phyloP scores from a whole-genome alignment of 2,329 filamentous ascomycete genomes.

The Aspergillus sergii region DNA sequence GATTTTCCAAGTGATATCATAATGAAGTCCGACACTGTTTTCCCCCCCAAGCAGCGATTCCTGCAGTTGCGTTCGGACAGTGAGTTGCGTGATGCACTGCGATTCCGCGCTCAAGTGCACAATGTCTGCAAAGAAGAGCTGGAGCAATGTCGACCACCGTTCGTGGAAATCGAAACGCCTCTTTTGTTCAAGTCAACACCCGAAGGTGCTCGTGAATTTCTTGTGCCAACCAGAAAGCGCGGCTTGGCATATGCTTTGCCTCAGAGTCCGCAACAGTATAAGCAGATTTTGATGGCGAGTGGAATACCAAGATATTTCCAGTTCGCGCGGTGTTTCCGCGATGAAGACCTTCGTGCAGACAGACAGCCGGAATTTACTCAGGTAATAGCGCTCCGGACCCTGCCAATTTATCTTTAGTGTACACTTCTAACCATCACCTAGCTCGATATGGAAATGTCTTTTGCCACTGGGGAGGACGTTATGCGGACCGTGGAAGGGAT shows the following conservation, averaged over 20 bases:
- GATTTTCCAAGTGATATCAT: slow-evolving; percentile 75
- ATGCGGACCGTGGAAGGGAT: slow-evolving; percentile 60
- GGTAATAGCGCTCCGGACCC: slow-evolving; percentile 46
- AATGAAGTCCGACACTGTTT: slow-evolving; percentile 72
- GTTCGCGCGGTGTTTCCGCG: slow-evolving; percentile 91
- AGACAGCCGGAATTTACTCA: slow-evolving; percentile 96
- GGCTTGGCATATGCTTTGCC: slow-evolving; percentile 87
- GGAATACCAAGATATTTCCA: slow-evolving; percentile 85
- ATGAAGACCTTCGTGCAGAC: slow-evolving; percentile 90
- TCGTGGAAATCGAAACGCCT: slow-evolving; percentile 86
- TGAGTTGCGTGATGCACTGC: slow-evolving; percentile 67
- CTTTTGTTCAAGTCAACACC: slow-evolving; percentile 96
- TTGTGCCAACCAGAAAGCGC: slow-evolving; percentile 79
- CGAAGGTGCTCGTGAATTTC: slow-evolving; percentile 90
- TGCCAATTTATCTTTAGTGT: neutral
- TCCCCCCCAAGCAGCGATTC: slow-evolving; percentile 75
- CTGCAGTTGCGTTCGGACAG: slow-evolving; percentile 79
- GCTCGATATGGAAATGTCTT: slow-evolving; percentile 93
- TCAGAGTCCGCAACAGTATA: slow-evolving; percentile 97
- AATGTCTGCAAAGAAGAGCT: slow-evolving; percentile 59
- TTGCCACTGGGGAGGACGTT: slow-evolving; percentile 71
- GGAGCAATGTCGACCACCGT: slow-evolving; percentile 54
- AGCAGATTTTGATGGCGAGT: slow-evolving; percentile 94
- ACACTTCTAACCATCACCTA: slow-evolving; percentile 36
- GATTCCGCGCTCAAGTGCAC: slow-evolving; percentile 66